Conservation (phyloP, 208 protist species). For the Acanthamoeba sp. region DNA sequence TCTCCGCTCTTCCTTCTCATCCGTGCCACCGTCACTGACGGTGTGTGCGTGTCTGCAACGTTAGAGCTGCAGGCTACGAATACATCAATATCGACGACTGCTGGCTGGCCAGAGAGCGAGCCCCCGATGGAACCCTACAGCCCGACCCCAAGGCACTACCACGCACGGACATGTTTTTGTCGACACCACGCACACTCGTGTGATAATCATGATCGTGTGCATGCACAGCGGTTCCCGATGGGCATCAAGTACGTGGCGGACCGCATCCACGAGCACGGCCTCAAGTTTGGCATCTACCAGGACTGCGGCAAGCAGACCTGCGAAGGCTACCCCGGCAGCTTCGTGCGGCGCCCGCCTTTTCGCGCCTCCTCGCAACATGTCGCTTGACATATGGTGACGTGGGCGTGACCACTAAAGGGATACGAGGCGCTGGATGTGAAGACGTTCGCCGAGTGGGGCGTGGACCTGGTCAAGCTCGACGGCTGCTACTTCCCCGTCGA, state of each 20-base stretch:
- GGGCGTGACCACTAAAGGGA: neutral
- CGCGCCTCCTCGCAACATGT: too few species aligned
- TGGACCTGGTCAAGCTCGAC: slow-evolving; percentile 66
- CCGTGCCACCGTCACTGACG: neutral
- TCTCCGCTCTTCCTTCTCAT: neutral
- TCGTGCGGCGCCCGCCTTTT: neutral
- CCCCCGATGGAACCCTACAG: slow-evolving; percentile 60
- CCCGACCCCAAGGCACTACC: slow-evolving; percentile 35
- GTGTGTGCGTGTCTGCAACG: neutral
- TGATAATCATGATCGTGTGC: neutral
- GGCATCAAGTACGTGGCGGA: slow-evolving; percentile 78
- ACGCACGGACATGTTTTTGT: neutral
- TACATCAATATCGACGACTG: slow-evolving; percentile 81
- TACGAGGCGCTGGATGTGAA: slow-evolving; percentile 43
- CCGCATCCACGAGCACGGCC: slow-evolving; percentile 75
- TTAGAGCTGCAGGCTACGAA: slow-evolving; percentile 75
- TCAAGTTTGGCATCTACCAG: slow-evolving; percentile 79
- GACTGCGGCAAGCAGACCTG: slow-evolving; percentile 60
- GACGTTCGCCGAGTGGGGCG: slow-evolving; percentile 72
- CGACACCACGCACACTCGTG: too few species aligned
- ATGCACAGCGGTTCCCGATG: slow-evolving; percentile 61
- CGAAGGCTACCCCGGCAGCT: slow-evolving; percentile 15
- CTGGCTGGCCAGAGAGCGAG: slow-evolving; percentile 3
- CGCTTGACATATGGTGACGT: too few species aligned
- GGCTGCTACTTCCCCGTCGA: slow-evolving; percentile 47